A percentile compares a stretch with the other conserved stretches of the same genome.
Conservation (phyloP, 2,329 filamentous ascomycete species). For the Paraphoma chrysanthemicola region DNA sequence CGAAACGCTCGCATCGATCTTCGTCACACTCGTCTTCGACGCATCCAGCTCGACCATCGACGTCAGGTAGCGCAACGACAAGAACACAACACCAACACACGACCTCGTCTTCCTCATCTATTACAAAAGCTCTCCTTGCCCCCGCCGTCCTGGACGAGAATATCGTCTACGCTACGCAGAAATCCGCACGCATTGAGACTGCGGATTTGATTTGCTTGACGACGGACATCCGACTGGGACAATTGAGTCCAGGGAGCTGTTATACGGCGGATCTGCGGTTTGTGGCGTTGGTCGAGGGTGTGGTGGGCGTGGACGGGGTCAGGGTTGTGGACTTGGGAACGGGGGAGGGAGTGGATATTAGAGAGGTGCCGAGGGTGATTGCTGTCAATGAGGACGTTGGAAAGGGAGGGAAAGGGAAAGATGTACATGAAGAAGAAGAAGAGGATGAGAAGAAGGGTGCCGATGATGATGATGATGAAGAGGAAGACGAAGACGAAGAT, state of each 20-base stretch:
- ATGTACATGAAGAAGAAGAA: neutral
- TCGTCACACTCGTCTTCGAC: constrained; percentile 29
- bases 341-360: constrained; percentile 79
- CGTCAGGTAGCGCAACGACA: constrained; percentile 47
- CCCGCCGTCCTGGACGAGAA: constrained; percentile 76
- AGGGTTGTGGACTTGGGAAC: constrained; percentile 75
- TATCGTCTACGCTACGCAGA: constrained; percentile 74
- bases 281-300: constrained; percentile 69
- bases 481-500: neutral
- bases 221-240: constrained; percentile 76
- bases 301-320: constrained; percentile 74
- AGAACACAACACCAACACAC: constrained; percentile 4
- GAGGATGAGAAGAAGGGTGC: neutral
- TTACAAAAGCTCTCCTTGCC: constrained; percentile 54
- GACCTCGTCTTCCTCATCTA: neutral
- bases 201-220: constrained; percentile 77
- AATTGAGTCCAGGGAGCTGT: constrained; percentile 74
- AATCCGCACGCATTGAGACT: constrained; percentile 67
- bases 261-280: constrained; percentile 78
- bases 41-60: constrained; percentile 52
- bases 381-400: constrained; percentile 25
- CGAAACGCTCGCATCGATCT: constrained; percentile 64
- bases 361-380: constrained; percentile 74
- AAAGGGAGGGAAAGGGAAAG: neutral
- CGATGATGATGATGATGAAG: neutral